Conservation (phyloP, 768 basidiomycete genomes). For the Russula abietina region DNA sequence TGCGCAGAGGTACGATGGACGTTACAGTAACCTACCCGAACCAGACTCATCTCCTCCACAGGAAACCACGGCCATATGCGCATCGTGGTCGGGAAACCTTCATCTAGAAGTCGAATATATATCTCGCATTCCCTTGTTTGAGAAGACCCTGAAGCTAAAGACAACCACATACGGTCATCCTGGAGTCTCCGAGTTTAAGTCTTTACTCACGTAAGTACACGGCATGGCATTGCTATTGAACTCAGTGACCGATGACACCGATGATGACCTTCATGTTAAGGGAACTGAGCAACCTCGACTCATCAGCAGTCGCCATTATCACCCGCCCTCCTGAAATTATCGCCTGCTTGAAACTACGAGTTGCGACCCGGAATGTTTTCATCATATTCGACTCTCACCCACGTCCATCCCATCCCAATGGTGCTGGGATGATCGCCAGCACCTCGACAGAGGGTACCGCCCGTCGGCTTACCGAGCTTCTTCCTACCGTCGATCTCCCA, state of each 20-base stretch:
- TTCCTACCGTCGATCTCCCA: slow-evolving; percentile 45
- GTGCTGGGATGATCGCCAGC: slow-evolving; percentile 54
- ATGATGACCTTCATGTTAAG: slow-evolving; percentile 21
- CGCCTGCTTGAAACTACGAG: slow-evolving; percentile 40
- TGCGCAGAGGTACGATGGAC: slow-evolving; percentile 35
- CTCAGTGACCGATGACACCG: background rate
- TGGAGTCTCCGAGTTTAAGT: slow-evolving; percentile 35
- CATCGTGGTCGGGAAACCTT: slow-evolving; percentile 45
- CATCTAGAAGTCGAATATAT: slow-evolving; percentile 58
- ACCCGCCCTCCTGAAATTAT: slow-evolving; percentile 71
- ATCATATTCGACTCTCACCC: slow-evolving; percentile 66
- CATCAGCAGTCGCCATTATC: slow-evolving; percentile 44
- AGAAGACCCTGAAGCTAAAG: slow-evolving; percentile 34
- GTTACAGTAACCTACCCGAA: background rate
- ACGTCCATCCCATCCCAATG: slow-evolving; percentile 48
- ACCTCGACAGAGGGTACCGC: slow-evolving; percentile 41
- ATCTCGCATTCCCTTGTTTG: slow-evolving; percentile 43
- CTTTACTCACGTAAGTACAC: slow-evolving; percentile 30
- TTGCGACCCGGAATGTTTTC: slow-evolving; percentile 35
- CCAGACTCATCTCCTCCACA: slow-evolving; percentile 25
- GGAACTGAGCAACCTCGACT: slow-evolving; percentile 24
- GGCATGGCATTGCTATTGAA: background rate
- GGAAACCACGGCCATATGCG: slow-evolving; percentile 54
- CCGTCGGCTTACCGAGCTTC: slow-evolving; percentile 39
- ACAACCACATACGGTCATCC: slow-evolving; percentile 37